phyloP scores from a whole-genome alignment of 2,329 filamentous ascomycete species.

The Aspergillus quadrilineatus region DNA sequence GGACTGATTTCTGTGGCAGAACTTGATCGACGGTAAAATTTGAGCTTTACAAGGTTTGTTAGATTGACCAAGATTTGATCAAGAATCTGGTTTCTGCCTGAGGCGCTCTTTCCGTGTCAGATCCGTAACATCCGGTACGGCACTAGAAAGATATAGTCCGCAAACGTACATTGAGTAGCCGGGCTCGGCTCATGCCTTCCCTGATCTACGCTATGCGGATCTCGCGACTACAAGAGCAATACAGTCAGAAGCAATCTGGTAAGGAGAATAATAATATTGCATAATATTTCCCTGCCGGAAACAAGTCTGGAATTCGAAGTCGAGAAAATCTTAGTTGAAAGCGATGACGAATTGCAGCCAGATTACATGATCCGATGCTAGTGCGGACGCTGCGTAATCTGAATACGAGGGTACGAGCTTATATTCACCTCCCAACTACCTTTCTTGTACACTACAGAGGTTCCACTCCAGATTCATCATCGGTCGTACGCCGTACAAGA shows the following conservation, averaged over 20 bases:
- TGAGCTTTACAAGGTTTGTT: neutral
- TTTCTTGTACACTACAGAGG: neutral
- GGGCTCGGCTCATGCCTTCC: neutral
- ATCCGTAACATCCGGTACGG: neutral
- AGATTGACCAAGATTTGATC: slow-evolving; percentile 9
- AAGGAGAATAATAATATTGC: neutral
- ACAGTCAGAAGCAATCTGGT: neutral
- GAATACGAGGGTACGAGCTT: neutral
- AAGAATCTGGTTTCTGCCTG: slow-evolving; percentile 9
- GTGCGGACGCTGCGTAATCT: neutral
- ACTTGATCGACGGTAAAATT: neutral
- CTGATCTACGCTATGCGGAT: neutral
- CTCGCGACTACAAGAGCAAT: neutral
- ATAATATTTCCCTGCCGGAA: too few relatives aligned
- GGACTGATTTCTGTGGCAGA: neutral
- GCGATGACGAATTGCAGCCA: neutral
- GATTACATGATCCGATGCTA: neutral
- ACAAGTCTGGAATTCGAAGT: too few relatives aligned
- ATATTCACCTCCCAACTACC: neutral
- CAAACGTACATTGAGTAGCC: slow-evolving; percentile 14
- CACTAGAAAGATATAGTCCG: slow-evolving; percentile 19
- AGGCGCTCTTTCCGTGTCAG: slow-evolving; percentile 9
- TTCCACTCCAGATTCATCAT: neutral
- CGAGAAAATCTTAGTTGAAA: neutral
- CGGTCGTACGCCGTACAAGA: neutral